Conservation (phyloP, 768 basidiomycete species). For the Hypsizygus marmoreus region DNA sequence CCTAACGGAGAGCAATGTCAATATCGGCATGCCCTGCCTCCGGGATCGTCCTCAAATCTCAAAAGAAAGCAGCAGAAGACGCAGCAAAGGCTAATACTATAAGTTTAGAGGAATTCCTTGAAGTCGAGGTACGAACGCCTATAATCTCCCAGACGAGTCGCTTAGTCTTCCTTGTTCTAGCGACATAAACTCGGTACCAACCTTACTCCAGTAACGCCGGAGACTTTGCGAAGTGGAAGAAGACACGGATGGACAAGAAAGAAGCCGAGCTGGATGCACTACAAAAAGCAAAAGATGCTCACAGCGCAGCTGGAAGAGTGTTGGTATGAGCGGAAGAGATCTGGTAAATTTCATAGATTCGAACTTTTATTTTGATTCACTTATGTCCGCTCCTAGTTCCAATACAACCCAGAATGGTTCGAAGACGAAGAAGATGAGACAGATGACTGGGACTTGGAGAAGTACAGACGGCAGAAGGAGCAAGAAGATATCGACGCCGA, state of each 20-base stretch:
- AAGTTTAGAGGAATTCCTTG: constrained; percentile 94
- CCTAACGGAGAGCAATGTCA: constrained; percentile 88
- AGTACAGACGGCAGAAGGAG: constrained; percentile 65
- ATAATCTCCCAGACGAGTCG: too few relatives aligned
- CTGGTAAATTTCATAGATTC: constrained; percentile 54
- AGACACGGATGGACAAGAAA: constrained; percentile 94
- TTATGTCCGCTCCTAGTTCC: constrained; percentile 59
- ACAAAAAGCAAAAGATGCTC: constrained; percentile 79
- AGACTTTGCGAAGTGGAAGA: constrained; percentile 96
- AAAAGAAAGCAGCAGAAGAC: constrained; percentile 89
- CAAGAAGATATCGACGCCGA: constrained; percentile 59
- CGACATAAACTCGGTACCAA: constrained; percentile 92
- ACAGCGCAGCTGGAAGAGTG: constrained; percentile 87
- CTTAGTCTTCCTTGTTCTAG: too few relatives aligned
- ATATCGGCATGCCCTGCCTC: constrained; percentile 93
- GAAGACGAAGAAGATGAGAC: constrained; percentile 65
- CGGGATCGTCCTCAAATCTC: constrained; percentile 92
- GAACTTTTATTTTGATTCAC: constrained; percentile 5
- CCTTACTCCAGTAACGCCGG: constrained; percentile 90
- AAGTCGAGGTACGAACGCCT: constrained; percentile 94
- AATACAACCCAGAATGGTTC: constrained; percentile 96
- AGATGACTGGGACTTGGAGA: constrained; percentile 61
- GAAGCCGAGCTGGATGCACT: constrained; percentile 81
- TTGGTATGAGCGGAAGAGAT: constrained; percentile 95
- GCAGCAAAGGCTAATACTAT: constrained; percentile 88